A percentile compares a stretch with the other conserved stretches of the same genome.
Evolutionary conservation across 2,329 filamentous ascomycete genomes (phyloP).

Genomic region (Trichoderma sp.): DNA sequence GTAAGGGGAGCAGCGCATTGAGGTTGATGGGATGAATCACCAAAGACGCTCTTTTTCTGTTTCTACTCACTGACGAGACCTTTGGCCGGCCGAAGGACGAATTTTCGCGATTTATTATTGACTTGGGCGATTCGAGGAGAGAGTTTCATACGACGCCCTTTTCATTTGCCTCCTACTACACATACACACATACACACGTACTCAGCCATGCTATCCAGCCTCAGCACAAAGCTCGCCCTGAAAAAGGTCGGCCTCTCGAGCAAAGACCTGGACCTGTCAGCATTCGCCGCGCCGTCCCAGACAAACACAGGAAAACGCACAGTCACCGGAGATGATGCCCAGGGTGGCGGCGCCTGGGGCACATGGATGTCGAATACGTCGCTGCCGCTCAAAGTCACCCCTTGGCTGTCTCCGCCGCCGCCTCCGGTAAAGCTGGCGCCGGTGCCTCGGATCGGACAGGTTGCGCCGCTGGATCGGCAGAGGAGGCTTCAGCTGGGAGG

Average conservation of each 20-base stretch:
- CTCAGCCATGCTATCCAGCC: constrained; percentile 52
- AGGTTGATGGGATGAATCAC: background rate
- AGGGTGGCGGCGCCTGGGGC: constrained; percentile 37
- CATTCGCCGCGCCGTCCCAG: constrained; percentile 29
- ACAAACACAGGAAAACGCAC: constrained; percentile 21
- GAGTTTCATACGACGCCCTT: background rate
- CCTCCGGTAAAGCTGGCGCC: constrained; percentile 49
- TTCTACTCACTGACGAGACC: background rate
- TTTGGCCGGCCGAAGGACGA: background rate
- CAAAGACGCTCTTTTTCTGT: background rate
- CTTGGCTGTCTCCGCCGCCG: constrained; percentile 54
- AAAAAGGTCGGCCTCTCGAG: constrained; percentile 57
- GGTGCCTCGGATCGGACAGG: constrained; percentile 50
- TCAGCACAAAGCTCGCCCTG: constrained; percentile 60
- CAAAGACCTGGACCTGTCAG: constrained; percentile 47
- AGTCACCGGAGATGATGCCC: background rate
- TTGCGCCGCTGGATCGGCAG: constrained; percentile 50
- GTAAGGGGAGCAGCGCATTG: background rate
- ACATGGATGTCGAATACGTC: constrained; percentile 49
- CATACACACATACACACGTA: background rate
- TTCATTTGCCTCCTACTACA: background rate
- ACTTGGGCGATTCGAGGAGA: background rate
- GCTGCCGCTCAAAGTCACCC: constrained; percentile 51
- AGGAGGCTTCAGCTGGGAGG: constrained; percentile 45
- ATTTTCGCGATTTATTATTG: background rate